Evolutionary conservation across 306 rosid genomes (phyloP).

Genomic region (Quercus ilex): DNA sequence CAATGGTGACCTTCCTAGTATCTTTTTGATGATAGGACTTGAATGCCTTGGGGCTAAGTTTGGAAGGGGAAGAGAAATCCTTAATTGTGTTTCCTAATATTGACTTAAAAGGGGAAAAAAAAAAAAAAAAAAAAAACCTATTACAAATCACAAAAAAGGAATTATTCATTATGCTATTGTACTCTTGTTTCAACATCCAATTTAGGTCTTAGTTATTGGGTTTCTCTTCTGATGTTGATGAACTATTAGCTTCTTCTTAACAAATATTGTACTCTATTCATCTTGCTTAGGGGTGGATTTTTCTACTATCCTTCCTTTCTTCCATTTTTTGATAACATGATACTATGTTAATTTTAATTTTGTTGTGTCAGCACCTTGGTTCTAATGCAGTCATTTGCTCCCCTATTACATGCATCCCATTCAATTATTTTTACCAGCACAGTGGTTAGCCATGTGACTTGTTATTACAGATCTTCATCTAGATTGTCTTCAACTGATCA

Average conservation of each 20-base stretch:
- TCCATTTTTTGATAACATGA: too few relatives aligned
- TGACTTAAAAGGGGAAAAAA: neutral
- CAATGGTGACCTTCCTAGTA: neutral
- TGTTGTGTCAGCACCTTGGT: neutral
- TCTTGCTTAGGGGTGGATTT: neutral
- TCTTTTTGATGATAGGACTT: neutral
- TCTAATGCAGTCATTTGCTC: neutral
- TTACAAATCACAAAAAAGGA: neutral
- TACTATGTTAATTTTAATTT: neutral
- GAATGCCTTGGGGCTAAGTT: neutral
- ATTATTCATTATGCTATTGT: neutral
- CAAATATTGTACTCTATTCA: neutral
- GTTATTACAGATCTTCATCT: neutral
- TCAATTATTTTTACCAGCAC: neutral
- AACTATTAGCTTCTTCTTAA: neutral
- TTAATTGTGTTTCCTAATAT: neutral
- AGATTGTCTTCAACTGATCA: slow-evolving; percentile 23
- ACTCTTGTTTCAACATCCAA: neutral
- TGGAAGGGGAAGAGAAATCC: neutral
- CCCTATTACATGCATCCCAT: neutral
- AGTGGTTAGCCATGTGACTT: neutral
- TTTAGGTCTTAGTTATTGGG: neutral
- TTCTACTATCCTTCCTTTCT: neutral
- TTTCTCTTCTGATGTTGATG: slow-evolving; percentile 1
- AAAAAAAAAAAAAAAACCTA: neutral